Conservation (phyloP, 2,329 filamentous ascomycete genomes). For the Xylariomycetidae sp. region DNA sequence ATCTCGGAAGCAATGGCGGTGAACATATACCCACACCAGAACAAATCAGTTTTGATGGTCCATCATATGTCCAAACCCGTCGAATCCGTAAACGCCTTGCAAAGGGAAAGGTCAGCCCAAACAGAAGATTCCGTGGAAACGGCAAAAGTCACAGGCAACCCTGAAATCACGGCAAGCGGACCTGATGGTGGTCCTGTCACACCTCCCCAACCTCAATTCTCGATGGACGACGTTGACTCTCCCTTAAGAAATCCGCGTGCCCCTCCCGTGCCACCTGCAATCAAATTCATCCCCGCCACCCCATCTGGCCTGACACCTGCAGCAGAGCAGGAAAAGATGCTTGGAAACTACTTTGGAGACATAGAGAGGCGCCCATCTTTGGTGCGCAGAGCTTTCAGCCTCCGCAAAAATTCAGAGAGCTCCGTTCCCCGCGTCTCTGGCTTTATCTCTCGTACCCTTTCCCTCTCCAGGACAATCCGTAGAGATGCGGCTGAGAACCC, state of each 20-base stretch:
- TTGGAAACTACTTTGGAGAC: conserved; percentile 52
- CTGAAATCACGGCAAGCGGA: conserved; percentile 34
- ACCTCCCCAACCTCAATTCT: conserved; percentile 45
- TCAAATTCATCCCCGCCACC: conserved; percentile 60
- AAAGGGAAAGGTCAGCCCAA: conserved; percentile 17
- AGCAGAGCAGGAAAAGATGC: conserved; percentile 44
- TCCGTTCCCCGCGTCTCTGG: conserved; percentile 35
- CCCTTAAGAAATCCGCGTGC: conserved; percentile 57
- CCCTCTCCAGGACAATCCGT: conserved; percentile 41
- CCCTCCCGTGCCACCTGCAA: conserved; percentile 48
- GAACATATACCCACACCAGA: conserved; percentile 60
- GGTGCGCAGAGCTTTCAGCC: conserved; percentile 49
- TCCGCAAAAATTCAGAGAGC: conserved; percentile 43
- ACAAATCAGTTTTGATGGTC: conserved; percentile 58
- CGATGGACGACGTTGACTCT: conserved; percentile 53
- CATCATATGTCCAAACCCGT: conserved; percentile 50
- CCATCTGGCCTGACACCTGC: conserved; percentile 56
- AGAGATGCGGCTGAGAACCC: conserved; percentile 24
- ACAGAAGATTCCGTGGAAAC: conserved; percentile 11
- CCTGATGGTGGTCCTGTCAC: conserved; percentile 42
- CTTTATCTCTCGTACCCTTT: conserved; percentile 48
- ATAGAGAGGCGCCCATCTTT: conserved; percentile 46
- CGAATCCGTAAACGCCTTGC: conserved; percentile 36
- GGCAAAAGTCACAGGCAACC: conserved; percentile 19
- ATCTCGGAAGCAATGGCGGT: conserved; percentile 60